phyloP scores from a whole-genome alignment of 345 rosid genomes.

The Lumnitzera racemosa region DNA sequence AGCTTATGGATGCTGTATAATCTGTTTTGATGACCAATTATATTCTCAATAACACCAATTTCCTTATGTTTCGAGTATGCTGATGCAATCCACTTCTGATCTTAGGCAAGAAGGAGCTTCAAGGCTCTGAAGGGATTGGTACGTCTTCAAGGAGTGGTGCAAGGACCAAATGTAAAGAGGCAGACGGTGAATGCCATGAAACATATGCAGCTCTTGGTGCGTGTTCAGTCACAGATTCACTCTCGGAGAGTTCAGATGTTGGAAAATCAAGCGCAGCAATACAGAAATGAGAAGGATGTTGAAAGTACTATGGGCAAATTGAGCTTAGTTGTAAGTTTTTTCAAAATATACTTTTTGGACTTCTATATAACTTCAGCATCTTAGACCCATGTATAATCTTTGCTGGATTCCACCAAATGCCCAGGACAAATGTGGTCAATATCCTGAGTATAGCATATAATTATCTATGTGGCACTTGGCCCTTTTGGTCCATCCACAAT shows the following conservation, averaged over 20 bases:
- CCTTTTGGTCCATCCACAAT: no score
- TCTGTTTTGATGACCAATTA: no score
- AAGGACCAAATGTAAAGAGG: constrained; percentile 85
- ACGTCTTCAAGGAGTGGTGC: constrained; percentile 94
- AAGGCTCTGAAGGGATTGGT: constrained; percentile 88
- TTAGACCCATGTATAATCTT: neutral
- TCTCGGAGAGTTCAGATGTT: constrained; percentile 88
- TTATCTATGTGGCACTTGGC: no score
- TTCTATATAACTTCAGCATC: neutral
- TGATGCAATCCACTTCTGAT: no score
- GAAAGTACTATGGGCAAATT: constrained; percentile 57
- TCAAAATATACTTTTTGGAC: neutral
- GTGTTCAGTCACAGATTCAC: constrained; percentile 94
- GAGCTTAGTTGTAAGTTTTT: constrained; percentile 44
- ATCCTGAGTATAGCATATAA: no score
- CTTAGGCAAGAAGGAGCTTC: constrained; percentile 86
- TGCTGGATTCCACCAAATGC: neutral
- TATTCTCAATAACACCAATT: no score
- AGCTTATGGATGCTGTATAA: no score
- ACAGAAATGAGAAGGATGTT: constrained; percentile 38
- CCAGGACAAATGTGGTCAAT: no score
- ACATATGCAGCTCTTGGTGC: constrained; percentile 84
- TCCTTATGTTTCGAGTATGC: no score
- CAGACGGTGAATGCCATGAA: constrained; percentile 88
- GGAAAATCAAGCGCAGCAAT: constrained; percentile 64